Evolutionary conservation across 768 basidiomycete species (phyloP), one percentile per base, ranked within the genome.

Genomic region (Coprinopsis strossmayeri): DNA sequence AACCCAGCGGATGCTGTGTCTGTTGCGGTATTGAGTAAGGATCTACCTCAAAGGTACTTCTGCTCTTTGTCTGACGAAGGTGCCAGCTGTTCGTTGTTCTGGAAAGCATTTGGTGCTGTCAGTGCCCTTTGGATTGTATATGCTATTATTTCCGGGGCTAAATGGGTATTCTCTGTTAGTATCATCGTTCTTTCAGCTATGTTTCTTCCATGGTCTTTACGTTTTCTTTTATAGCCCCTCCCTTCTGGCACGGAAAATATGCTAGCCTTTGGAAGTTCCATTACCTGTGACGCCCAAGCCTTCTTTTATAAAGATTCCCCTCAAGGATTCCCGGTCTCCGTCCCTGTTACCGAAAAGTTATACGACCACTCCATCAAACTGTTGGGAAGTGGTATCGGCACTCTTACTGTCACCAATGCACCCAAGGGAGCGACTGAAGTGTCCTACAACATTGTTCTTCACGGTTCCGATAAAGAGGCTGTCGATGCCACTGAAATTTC

Each of bases 41-140:
- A 15, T 34, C 12, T 41, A 34, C 17, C 37, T 25, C 2, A 51
- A 32, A 9, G 15, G 21, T 18, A 2, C 15, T 43, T 17, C 15
- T 20, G 34, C 49, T 20, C n/a, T 18, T 30, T 20, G 17, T 13
- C 9, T 18, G 15, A 23, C 39, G 40, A 45, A 17, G 40, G 27
- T 37, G 23, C 37, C 46, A 80, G 78, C 52, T 78, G 76, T 53
- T 64, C 64, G 26, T 60, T 79, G 11, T 72, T 79, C 58, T 79
- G 72, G 69, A 81, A 77, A 55, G 74, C 74, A 1, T 64, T 79
- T 45, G 77, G 70, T 18, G 71, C 81, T 39, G 74, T 79, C n/a
- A 49, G 68, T 2, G 59, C 62, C 17, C 53, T 74, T 13, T 66
- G 72, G 38, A 48, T 68, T 2, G 49, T 71, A 3, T 78, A 71